Evolutionary conservation across 148 eudicot species (phyloP).

Genomic region (Rhododendron simsii): DNA sequence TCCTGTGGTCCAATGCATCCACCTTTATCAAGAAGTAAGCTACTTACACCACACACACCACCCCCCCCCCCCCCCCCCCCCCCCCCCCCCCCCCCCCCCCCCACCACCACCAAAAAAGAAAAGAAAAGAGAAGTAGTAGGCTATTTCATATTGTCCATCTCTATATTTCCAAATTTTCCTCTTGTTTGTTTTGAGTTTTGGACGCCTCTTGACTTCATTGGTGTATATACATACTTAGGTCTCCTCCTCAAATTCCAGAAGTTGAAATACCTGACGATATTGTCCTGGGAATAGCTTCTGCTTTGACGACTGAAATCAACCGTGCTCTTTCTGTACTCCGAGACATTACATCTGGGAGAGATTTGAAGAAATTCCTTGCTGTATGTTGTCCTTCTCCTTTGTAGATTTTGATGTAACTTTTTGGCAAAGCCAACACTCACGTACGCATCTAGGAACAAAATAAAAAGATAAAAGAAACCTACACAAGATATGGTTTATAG

Average conservation of each 20-base stretch:
- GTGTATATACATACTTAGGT: slow-evolving; percentile 35
- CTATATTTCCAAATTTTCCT: not conserved
- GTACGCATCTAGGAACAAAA: not conserved
- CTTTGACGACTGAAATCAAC: slow-evolving; percentile 69
- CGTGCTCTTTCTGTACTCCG: slow-evolving; percentile 55
- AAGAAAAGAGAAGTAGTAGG: slow-evolving; percentile 45
- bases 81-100: too few species aligned
- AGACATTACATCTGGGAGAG: slow-evolving; percentile 82
- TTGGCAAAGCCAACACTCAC: not conserved
- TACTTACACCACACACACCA: not conserved
- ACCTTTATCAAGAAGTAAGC: slow-evolving; percentile 80
- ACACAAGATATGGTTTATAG: not conserved
- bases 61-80: too few species aligned
- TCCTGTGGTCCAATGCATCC: slow-evolving; percentile 86
- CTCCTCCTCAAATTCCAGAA: slow-evolving; percentile 82
- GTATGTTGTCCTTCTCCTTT: slow-evolving; percentile 36
- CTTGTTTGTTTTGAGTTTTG: not conserved
- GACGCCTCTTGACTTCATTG: not conserved
- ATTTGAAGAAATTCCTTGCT: slow-evolving; percentile 71
- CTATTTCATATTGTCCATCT: not conserved
- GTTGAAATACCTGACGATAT: slow-evolving; percentile 61
- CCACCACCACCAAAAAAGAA: too few species aligned
- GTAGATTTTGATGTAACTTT: not conserved
- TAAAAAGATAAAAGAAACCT: not conserved
- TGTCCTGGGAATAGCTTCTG: slow-evolving; percentile 62